Evolutionary conservation across 441 rosid genomes (phyloP).

Genomic region (Capsella rubella): DNA sequence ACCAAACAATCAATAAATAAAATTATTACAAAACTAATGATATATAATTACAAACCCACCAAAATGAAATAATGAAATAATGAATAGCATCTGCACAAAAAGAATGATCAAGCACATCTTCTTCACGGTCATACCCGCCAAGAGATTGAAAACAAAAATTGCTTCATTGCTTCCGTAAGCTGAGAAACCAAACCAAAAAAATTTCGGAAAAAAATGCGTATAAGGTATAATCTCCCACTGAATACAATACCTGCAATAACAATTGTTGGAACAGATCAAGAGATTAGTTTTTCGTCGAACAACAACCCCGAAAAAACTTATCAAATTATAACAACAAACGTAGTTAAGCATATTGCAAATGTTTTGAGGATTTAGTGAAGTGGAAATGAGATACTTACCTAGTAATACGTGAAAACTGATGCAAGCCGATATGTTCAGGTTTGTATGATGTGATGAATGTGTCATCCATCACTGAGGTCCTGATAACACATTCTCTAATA

Average conservation of each 20-base stretch:
- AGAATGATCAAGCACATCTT: constrained; percentile 13
- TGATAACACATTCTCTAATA: constrained; percentile 65
- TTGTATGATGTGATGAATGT: constrained; percentile 1
- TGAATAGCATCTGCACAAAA: constrained; percentile 7
- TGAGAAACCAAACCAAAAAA: constrained; percentile 27
- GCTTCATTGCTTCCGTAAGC: constrained; percentile 35
- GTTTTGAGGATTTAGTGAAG: too few species aligned
- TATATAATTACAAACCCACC: constrained; percentile 27
- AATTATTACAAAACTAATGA: neutral
- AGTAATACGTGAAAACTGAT: neutral
- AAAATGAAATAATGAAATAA: constrained; percentile 2
- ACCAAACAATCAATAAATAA: constrained; percentile 10
- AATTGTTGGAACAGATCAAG: constrained; percentile 28
- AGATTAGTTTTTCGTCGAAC: constrained; percentile 2
- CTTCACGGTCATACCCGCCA: constrained; percentile 23
- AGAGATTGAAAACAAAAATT: neutral
- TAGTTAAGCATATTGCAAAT: too few species aligned
- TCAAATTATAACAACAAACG: too few species aligned
- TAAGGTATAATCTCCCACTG: neutral
- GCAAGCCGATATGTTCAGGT: constrained; percentile 2
- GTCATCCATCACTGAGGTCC: constrained; percentile 22
- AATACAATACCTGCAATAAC: constrained; percentile 30
- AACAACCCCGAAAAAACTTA: neutral
- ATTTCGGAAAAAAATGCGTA: neutral
- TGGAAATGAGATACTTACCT: too few species aligned